These are phyloP conservation scores for Sodiomyces alkalinus DNA, from an alignment of 2,329 filamentous ascomycete genomes.

Conservation along the genomic window DNA sequence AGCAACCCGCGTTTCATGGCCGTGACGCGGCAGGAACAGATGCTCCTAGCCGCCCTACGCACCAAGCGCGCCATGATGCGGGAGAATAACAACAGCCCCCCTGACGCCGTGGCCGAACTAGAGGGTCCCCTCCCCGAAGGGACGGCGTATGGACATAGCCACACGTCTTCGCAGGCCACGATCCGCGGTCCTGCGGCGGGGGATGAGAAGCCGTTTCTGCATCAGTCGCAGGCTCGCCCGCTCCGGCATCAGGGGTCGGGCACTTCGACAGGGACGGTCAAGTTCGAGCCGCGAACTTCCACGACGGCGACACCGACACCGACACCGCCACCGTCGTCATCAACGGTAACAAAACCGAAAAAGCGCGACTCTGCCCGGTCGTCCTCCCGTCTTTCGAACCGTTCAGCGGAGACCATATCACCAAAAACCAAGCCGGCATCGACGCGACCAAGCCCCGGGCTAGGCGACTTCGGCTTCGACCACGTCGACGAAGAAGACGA, in stretches of 20 bases:
- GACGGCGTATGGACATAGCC: background rate
- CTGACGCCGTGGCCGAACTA: slow-evolving; percentile 25
- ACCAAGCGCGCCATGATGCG: slow-evolving; percentile 42
- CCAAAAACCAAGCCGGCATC: slow-evolving; percentile 10
- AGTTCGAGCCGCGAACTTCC: background rate
- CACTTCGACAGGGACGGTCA: slow-evolving; percentile 8
- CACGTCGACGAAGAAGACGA: slow-evolving; percentile 9
- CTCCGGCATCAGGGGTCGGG: slow-evolving; percentile 7
- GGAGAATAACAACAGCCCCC: too few species aligned
- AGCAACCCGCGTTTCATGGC: slow-evolving; percentile 33
- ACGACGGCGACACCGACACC: background rate
- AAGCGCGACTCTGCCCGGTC: too few species aligned
- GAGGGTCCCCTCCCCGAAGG: slow-evolving; percentile 16
- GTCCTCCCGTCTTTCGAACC: too few species aligned
- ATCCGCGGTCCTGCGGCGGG: slow-evolving; percentile 2
- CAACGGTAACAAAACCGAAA: too few species aligned
- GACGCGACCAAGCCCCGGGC: slow-evolving; percentile 19
- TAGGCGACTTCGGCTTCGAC: slow-evolving; percentile 23
- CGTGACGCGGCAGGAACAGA: slow-evolving; percentile 42
- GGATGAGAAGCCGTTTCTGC: too few species aligned
- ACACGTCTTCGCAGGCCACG: slow-evolving; percentile 5
- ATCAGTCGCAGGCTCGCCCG: slow-evolving; percentile 5
- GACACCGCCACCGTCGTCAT: slow-evolving; percentile 2
- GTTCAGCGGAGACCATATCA: too few species aligned
- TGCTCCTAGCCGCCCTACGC: slow-evolving; percentile 40